These are phyloP conservation scores for Alternaria incomplexa DNA, from an alignment of 2,329 filamentous ascomycete genomes.

Conservation along the genomic window DNA sequence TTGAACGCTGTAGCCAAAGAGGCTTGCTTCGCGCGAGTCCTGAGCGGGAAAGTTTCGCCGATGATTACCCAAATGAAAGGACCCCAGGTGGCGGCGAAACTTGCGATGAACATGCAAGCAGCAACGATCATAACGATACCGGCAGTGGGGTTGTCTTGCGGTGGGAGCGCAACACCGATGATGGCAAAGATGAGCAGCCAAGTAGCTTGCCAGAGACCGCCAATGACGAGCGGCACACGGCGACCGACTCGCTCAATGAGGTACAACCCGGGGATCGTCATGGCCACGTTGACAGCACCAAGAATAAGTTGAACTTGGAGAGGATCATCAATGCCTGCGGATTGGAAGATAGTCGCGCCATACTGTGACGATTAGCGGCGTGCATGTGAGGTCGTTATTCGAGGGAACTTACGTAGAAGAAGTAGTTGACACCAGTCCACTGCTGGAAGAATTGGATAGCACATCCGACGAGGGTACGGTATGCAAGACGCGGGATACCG, in stretches of 20 bases:
- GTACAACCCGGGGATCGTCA: conserved; percentile 71
- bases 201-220: conserved; percentile 70
- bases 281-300: conserved; percentile 69
- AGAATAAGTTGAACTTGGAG: conserved; percentile 52
- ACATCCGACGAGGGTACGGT: conserved; percentile 39
- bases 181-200: conserved; percentile 67
- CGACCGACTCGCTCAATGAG: conserved; percentile 72
- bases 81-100: conserved; percentile 71
- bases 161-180: conserved; percentile 50
- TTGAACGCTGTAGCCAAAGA: conserved; percentile 43
- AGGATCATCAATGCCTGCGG: conserved; percentile 69
- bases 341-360: conserved; percentile 70
- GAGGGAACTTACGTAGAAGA: conserved; percentile 43
- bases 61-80: conserved; percentile 61
- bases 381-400: not conserved
- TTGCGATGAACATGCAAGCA: conserved; percentile 76
- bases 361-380: conserved; percentile 57
- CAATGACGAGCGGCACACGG: conserved; percentile 70
- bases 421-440: conserved; percentile 60
- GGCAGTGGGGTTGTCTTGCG: conserved; percentile 49
- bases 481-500: conserved; percentile 49
- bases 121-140: conserved; percentile 75
- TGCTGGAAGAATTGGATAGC: conserved; percentile 42
- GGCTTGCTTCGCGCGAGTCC: conserved; percentile 43
- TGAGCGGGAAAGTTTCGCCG: conserved; percentile 41